Evolutionary conservation across 495 filamentous ascomycete genomes (phyloP).

Genomic region (Xylaria grammica): DNA sequence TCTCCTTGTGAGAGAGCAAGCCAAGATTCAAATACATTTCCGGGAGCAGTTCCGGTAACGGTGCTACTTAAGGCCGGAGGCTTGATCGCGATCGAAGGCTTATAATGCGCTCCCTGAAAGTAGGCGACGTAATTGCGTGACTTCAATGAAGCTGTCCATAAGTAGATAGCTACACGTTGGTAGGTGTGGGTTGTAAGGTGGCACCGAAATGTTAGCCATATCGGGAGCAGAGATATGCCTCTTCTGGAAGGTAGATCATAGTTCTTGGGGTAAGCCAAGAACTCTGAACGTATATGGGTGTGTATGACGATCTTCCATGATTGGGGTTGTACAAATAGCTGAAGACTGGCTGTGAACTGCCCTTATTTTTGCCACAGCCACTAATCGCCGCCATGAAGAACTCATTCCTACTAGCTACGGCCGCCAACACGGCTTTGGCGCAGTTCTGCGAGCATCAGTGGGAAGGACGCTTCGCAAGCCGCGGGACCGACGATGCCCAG

Average conservation of each 20-base stretch:
- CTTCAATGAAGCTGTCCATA: background rate
- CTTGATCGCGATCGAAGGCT: too few species aligned
- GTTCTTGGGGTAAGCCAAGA: constrained; percentile 19
- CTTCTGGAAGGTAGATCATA: constrained; percentile 14
- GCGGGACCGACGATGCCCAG: constrained; percentile 22
- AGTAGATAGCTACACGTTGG: background rate
- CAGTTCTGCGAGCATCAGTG: constrained; percentile 36
- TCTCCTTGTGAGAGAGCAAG: too few species aligned
- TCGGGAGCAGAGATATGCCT: background rate
- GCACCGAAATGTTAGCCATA: background rate
- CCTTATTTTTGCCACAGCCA: background rate
- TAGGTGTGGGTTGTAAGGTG: background rate
- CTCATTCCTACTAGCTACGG: constrained; percentile 19
- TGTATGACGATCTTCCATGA: background rate
- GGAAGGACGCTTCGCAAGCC: constrained; percentile 30
- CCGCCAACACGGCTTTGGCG: constrained; percentile 12
- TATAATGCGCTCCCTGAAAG: too few species aligned
- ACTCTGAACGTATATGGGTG: background rate
- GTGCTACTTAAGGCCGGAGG: too few species aligned
- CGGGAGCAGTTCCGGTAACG: too few species aligned
- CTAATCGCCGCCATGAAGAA: constrained; percentile 15
- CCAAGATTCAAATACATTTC: too few species aligned
- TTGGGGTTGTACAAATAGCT: background rate
- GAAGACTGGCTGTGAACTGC: background rate
- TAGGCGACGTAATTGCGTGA: too few species aligned